Evolutionary conservation across 331 rosid species (phyloP), one percentile per base, ranked within the genome.

Genomic region (Acacia concinna): DNA sequence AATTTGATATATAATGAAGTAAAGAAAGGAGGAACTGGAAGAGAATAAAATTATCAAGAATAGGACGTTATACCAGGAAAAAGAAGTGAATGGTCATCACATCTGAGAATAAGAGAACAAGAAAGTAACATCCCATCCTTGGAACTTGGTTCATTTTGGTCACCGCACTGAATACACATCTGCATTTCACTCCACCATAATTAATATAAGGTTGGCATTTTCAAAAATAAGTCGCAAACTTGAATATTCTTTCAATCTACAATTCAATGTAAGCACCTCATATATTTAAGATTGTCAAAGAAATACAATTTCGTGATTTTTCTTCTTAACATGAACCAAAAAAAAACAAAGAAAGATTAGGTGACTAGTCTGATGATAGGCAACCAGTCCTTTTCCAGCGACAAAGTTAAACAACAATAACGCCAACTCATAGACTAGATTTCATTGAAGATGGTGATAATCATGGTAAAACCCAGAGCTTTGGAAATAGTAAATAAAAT

Each of bases 131-230:
- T 64, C 97, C 98, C 90, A 91, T 52, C 78, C 93, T 87, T 27
- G 98, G 98, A 82, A 93, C 87, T 78, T 76, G 80, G 78, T 90
- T 89, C 73, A 93, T 88, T 78, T 91, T 93, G 67, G 93, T 90
- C 84, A 93, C 86, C 15, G 98, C 97, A 81, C 97, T 93, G 89
- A 93, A 93, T 72, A n/a, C 92, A n/a, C 97, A 91, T 85, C 98
- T 93, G 95, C 87, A 87, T 54, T 82, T 74, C 59, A 64, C 44
- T 65, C 56, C 60, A 84, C 60, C 72, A 41, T 38, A 78, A 82
- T 73, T 63, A 78, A 63, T 73, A 71, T 75, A 77, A 78, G 62
- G 75, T 40, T 47, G 4, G 21, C 13, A 81, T 20, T 57, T 14
- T 49, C 25, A 71, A 41, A 54, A 70, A 51, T 6, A 73, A 13